Conservation (phyloP, 2,329 filamentous ascomycete species). For the Aspergillus proliferans region DNA sequence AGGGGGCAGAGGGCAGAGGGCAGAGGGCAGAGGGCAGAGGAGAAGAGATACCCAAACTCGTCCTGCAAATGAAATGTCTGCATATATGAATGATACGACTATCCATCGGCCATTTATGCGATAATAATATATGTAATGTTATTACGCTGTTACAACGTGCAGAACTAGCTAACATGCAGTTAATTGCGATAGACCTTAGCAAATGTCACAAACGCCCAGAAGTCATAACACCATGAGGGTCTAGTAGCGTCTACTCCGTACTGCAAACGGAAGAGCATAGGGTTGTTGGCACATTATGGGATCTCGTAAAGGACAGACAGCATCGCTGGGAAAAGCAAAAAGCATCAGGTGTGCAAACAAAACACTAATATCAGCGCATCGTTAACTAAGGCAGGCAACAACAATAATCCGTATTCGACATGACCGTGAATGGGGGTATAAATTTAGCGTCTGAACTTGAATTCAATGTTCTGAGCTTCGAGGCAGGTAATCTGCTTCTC, state of each 20-base stretch:
- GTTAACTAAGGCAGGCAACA: not conserved
- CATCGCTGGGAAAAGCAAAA: constrained; percentile 1
- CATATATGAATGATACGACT: too few relatives aligned
- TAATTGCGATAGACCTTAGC: too few relatives aligned
- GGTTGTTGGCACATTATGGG: not conserved
- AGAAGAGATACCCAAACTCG: too few relatives aligned
- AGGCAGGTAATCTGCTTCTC: constrained; percentile 77
- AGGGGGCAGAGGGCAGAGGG: too few relatives aligned
- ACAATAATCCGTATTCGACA: not conserved
- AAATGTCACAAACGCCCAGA: not conserved
- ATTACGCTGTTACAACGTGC: too few relatives aligned
- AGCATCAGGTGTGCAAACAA: constrained; percentile 1
- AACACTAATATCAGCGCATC: constrained; percentile 2
- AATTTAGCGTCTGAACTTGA: constrained; percentile 12
- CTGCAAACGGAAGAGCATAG: not conserved
- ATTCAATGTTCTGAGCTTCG: constrained; percentile 50
- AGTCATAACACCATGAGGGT: not conserved
- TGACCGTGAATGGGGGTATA: not conserved
- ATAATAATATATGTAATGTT: too few relatives aligned
- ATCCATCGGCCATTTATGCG: too few relatives aligned
- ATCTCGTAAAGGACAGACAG: not conserved
- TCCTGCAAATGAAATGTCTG: too few relatives aligned
- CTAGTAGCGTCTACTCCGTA: not conserved
- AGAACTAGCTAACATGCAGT: too few relatives aligned
- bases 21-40: too few relatives aligned